Base-by-base conservation (phyloP, 768 basidiomycete species). In the Ephemerocybe angulata region DNA sequence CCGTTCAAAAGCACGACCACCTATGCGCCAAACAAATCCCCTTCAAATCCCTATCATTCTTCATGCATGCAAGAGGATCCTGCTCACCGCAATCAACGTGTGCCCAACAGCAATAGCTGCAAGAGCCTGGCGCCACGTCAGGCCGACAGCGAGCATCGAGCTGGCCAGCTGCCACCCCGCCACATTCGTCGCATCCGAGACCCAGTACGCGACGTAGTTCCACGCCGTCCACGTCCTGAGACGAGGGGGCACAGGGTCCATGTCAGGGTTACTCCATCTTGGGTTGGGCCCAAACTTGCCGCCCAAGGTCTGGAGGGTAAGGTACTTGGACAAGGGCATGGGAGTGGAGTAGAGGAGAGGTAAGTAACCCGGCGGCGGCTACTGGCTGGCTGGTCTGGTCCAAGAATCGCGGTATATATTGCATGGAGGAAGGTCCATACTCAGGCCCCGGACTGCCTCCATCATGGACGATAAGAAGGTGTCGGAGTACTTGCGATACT, bases 1-100 rank as follows among this genome's bases (percentile, higher is more conserved):
- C 91, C 91, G 63, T 91, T 93, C 46, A 88, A 72, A 1, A 90
- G 82, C 75, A 93, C 83, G 19, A 85, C 82, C 21, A 62, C 55
- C 69, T 72, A 19, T 6, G n/a, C n/a, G n/a, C n/a, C n/a, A n/a
- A n/a, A n/a, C 31, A 21, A 13, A 17, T 31, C 50, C 4, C 37
- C 37, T 44, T 25, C 24, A 52, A 56, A 15, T 49, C 22, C 3
- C 41, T 21, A 25, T 4, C 44, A 25, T 17, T 24, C 8, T 5
- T 19, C 25, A 22, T 28, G 44, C 25, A 6, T 3, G 38, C 22
- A 19, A 10, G 52, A 42, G 55, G n/a, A n/a, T n/a, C 50, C 58
- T 43, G 61, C 63, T 40, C 53, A 82, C 69, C 2, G 86, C 82
- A 56, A 92, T 89, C 60, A 92, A 80, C 58, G 79, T 68, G 62